A percentile compares a stretch with the other conserved stretches of the same genome.
These are phyloP conservation scores for Wickerhamomyces bisporus DNA, from an alignment of 805 yeast genomes.

Conservation along the genomic window DNA sequence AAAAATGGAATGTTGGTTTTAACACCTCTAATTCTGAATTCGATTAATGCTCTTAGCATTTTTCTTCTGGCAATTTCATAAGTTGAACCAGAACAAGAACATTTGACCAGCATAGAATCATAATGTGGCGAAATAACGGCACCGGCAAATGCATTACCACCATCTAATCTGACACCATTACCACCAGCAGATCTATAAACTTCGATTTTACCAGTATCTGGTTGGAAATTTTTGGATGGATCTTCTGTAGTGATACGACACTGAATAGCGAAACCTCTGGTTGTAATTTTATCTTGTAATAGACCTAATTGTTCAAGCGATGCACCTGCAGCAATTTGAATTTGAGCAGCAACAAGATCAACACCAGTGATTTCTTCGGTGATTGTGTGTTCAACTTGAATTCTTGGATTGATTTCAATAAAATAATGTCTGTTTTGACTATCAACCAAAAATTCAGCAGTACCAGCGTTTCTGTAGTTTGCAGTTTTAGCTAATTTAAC, in stretches of 20 bases:
- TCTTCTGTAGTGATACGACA: slow-evolving; percentile 99
- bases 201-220: slow-evolving; percentile 97
- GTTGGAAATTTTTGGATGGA: slow-evolving; percentile 94
- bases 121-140: slow-evolving; percentile 95
- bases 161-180: slow-evolving; percentile 97
- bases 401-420: slow-evolving; percentile 97
- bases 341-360: slow-evolving; percentile 96
- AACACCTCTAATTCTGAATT: slow-evolving; percentile 98
- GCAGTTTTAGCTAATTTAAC: slow-evolving; percentile 86
- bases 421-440: slow-evolving; percentile 91
- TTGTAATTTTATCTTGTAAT: slow-evolving; percentile 89
- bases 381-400: slow-evolving; percentile 97
- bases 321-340: slow-evolving; percentile 98
- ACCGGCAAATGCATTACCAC: slow-evolving; percentile 98
- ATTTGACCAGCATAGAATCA: slow-evolving; percentile 97
- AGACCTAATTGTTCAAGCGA: slow-evolving; percentile 86
- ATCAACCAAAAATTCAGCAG: slow-evolving; percentile 96
- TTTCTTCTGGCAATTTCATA: slow-evolving; percentile 96
- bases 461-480: slow-evolving; percentile 94
- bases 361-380: slow-evolving; percentile 99
- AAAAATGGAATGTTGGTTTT: slow-evolving; percentile 97
- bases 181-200: slow-evolving; percentile 99
- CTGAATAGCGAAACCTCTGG: slow-evolving; percentile 97
- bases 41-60: slow-evolving; percentile 95
- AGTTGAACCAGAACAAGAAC: slow-evolving; percentile 95